phyloP scores from a whole-genome alignment of 495 filamentous ascomycete genomes.

The Penicillium parvum region DNA sequence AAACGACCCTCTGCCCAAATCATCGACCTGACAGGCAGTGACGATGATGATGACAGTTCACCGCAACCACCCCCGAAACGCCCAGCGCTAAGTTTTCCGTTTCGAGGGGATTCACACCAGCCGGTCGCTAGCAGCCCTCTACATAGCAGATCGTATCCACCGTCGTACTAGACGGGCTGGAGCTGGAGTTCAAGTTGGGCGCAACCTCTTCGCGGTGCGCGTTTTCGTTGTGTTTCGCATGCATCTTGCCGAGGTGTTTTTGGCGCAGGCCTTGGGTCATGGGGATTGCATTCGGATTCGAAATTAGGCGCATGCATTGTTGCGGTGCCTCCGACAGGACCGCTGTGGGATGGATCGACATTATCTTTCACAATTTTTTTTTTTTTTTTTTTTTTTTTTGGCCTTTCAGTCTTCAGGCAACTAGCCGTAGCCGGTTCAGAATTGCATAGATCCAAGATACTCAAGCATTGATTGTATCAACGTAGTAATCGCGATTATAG shows the following conservation, averaged over 20 bases:
- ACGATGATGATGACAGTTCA: slow-evolving; percentile 66
- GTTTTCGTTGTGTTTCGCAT: slow-evolving; percentile 2
- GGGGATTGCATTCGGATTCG: neutral
- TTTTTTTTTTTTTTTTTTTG: neutral
- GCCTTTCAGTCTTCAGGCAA: neutral
- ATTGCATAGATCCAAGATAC: neutral
- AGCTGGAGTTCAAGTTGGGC: neutral
- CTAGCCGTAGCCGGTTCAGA: neutral
- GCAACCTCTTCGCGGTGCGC: neutral
- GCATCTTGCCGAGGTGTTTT: slow-evolving; percentile 22
- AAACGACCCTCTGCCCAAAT: slow-evolving; percentile 63
- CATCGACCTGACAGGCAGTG: slow-evolving; percentile 75
- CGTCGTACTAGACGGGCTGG: slow-evolving; percentile 13
- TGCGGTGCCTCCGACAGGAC: neutral
- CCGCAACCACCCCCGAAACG: slow-evolving; percentile 55
- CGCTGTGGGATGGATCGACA: neutral
- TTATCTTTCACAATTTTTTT: neutral
- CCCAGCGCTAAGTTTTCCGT: slow-evolving; percentile 20
- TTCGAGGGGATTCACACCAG: slow-evolving; percentile 20
- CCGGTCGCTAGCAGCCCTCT: slow-evolving; percentile 20
- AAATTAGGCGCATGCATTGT: neutral
- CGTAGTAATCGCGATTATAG: too few relatives aligned
- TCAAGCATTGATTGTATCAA: too few relatives aligned
- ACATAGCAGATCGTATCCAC: slow-evolving; percentile 19
- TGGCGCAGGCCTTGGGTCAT: slow-evolving; percentile 10